Percentiles rank a stretch among this genome's conserved stretches.
These are phyloP conservation scores for Saturnispora serradocipensis DNA, from an alignment of 805 yeast genomes.

Conservation along the genomic window DNA sequence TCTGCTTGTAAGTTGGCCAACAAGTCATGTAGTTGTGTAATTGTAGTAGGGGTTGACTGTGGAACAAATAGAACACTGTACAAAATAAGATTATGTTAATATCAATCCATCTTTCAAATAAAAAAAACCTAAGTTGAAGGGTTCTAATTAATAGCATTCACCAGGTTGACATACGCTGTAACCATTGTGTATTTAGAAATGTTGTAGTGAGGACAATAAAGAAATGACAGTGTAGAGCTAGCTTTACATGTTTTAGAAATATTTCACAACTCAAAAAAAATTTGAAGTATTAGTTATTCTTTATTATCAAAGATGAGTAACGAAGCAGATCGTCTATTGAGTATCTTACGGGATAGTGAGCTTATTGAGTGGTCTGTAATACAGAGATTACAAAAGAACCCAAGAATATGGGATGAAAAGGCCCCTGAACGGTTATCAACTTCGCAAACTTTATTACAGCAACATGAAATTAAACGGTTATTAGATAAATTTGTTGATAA, in stretches of 20 bases:
- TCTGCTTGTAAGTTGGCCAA: constrained; percentile 60
- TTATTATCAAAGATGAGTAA: neutral
- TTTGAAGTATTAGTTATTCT: neutral
- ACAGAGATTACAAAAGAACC: constrained; percentile 53
- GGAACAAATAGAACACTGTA: constrained; percentile 32
- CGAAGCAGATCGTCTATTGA: constrained; percentile 16
- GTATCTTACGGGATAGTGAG: constrained; percentile 55
- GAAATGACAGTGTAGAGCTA: neutral
- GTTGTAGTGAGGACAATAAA: no score
- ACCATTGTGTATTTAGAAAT: neutral
- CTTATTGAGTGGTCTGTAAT: constrained; percentile 58
- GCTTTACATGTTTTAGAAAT: neutral
- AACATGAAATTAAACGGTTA: constrained; percentile 56
- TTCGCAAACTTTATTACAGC: constrained; percentile 48
- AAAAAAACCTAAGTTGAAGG: neutral
- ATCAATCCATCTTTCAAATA: neutral
- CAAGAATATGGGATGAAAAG: constrained; percentile 36
- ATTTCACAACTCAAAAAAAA: neutral
- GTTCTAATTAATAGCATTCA: neutral
- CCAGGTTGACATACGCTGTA: neutral
- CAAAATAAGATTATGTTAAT: neutral
- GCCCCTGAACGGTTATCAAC: constrained; percentile 31
- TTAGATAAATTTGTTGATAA: constrained; percentile 35
- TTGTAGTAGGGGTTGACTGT: constrained; percentile 48
- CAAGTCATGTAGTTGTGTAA: constrained; percentile 61